Percentiles rank a stretch among this genome's conserved stretches.
Evolutionary conservation across 768 basidiomycete genomes (phyloP).

Genomic region (Lyophyllum atratum): DNA sequence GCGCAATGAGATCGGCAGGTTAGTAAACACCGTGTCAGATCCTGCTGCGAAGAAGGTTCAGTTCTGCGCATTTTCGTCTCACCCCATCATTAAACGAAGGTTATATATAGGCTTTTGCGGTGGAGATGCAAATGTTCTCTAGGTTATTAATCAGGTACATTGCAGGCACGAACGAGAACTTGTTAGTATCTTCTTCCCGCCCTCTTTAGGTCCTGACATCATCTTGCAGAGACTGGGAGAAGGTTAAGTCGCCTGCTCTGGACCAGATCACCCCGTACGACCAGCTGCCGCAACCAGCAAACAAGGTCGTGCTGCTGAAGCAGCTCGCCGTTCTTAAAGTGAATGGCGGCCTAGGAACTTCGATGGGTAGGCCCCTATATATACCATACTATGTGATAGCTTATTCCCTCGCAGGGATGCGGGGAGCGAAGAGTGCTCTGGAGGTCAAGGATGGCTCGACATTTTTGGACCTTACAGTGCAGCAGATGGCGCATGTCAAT

Average conservation of each 20-base stretch:
- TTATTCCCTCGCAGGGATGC: conserved; percentile 54
- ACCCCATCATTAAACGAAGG: neutral
- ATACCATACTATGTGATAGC: conserved; percentile 5
- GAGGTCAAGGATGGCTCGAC: conserved; percentile 89
- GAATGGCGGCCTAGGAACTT: conserved; percentile 87
- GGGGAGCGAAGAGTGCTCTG: conserved; percentile 78
- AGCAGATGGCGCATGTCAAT: conserved; percentile 89
- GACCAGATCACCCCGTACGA: conserved; percentile 76
- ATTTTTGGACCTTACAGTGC: conserved; percentile 82
- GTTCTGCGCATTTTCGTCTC: neutral
- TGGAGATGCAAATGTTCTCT: conserved; percentile 86
- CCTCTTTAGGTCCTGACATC: neutral
- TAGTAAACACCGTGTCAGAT: conserved; percentile 65
- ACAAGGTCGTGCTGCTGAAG: conserved; percentile 50
- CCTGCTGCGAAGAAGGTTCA: conserved; percentile 57
- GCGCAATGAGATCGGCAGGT: conserved; percentile 66
- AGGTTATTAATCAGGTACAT: conserved; percentile 81
- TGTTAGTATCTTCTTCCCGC: conserved; percentile 50
- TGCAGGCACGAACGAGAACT: conserved; percentile 62
- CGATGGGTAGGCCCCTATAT: conserved; percentile 56
- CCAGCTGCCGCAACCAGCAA: conserved; percentile 48
- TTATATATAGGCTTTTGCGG: conserved; percentile 57
- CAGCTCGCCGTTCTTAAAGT: conserved; percentile 54
- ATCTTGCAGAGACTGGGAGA: conserved; percentile 17
- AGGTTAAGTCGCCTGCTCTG: conserved; percentile 32